Evolutionary conservation across 495 filamentous ascomycete species (phyloP), one percentile per base, ranked within the genome.

Genomic region (Cryomyces antarcticus): DNA sequence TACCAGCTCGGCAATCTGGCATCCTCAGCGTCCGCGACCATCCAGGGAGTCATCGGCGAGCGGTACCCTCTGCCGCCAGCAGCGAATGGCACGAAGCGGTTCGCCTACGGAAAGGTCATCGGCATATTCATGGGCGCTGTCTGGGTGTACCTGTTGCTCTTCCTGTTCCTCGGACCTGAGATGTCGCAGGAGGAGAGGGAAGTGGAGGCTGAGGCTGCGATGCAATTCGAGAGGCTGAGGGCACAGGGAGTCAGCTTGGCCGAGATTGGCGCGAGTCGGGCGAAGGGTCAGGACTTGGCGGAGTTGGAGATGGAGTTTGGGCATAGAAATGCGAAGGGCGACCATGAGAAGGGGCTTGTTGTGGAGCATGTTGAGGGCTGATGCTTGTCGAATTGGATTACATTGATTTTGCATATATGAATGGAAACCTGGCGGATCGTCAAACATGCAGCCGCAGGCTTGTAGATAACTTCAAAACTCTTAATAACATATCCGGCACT

Each of bases 1-100:
- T 63, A 62, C 39, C 57, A 65, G 47, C 53, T 63, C 13, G 62
- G 59, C 17, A 62, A 62, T 35, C 48, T 62, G 9, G 57, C 52
- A 5, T 59, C 62, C 4, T 56, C 55, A 0, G 57, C 60, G 6
- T 54, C 60, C 4, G 54, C 57, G 0, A 65, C 62, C 0, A 66
- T 65, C 30, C 53, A 64, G 37, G 51, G 52, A 6, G 54, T 52
- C 9, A 60, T 64, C 38, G 64, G 61, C 1, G 49, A 60, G 41
- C 46, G 53, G 7, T 65, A 55, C 42, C 58, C 58, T 0, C 45
- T 65, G 4, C 43, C 54, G 6, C 42, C 52, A 0, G 41, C 44
- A 6, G 33, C 49, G 5, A 37, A 44, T 29, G 59, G 54, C 0
- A 52, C 45, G 10, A 49, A 51, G 34, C 43, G 61, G 3, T 59